Percentiles rank a stretch among this genome's conserved stretches.
phyloP scores from a whole-genome alignment of 805 yeast species.

The Saturnispora besseyi region DNA sequence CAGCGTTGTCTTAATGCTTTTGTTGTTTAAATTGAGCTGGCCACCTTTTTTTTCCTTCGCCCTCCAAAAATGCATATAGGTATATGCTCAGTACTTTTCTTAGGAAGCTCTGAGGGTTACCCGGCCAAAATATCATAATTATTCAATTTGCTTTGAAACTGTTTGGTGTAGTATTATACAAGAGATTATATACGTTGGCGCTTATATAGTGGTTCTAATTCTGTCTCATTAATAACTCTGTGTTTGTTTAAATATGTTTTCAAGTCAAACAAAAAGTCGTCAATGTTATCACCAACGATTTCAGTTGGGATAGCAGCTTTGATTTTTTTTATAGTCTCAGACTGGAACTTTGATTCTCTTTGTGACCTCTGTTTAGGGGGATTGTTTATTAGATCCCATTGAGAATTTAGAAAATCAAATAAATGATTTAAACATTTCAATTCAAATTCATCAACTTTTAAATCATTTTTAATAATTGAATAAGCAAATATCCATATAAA shows the following conservation, averaged over 20 bases:
- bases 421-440: constrained; percentile 17
- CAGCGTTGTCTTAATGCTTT: background rate
- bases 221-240: background rate
- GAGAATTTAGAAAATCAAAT: constrained; percentile 15
- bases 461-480: constrained; percentile 16
- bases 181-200: background rate
- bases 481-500: constrained; percentile 62
- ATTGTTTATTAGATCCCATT: background rate
- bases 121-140: background rate
- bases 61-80: background rate
- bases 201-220: background rate
- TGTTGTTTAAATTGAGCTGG: background rate
- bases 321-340: constrained; percentile 21
- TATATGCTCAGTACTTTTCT: background rate
- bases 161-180: background rate
- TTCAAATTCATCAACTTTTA: constrained; percentile 11
- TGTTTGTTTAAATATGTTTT: background rate
- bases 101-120: background rate
- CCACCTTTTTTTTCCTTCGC: background rate
- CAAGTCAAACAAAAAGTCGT: background rate
- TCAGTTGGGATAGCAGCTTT: constrained; percentile 32
- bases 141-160: background rate
- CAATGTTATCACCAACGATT: constrained; percentile 7
- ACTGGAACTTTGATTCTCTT: background rate
- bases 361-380: constrained; percentile 1